Evolutionary conservation across 768 basidiomycete genomes (phyloP), one percentile per base, ranked within the genome.

Genomic region (Pisolithus microcarpus): DNA sequence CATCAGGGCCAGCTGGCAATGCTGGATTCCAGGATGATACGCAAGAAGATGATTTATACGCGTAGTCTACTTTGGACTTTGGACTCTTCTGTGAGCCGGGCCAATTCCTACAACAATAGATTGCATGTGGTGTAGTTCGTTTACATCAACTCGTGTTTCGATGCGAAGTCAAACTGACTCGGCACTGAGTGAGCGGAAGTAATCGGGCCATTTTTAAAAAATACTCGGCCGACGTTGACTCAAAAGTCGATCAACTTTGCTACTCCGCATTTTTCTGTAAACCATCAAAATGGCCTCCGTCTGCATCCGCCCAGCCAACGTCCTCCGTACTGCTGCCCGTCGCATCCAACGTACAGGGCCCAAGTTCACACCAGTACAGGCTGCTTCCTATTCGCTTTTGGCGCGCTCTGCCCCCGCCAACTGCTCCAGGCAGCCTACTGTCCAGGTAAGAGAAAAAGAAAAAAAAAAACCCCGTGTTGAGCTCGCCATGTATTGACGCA

Each of bases 21-120:
- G 72, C 85, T 34, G 86, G 82, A 21, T 92, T 92, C 73, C 76
- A 82, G 34, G 91, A 94, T 53, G 92, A 96, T 57, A 73, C 82
- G 8, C 84, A 80, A 51, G 93, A 95, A 61, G 93, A 96, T 56
- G 93, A 95, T 65, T 65, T 96, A 66, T 96, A 96, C 63, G 91
- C 91, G 54, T 95, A 66, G 46, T 45, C 34, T 31, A 36, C 34
- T 46, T 11, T 31, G 26, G 18, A 23, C 5, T 31, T 31, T 30
- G 46, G 7, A 26, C 50, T 44, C 7, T n/a, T 19, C 6, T 23
- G 23, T 24, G 15, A 3, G 11, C 21, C 11, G 39, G 26, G 15
- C 43, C 4, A 19, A 21, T 26, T 5, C 13, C 43, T 16, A 30
- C 24, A 44, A 44, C 15, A 26, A 44, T 28, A 30, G 43, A 44